These are phyloP conservation scores for Pseudoturritis turrita DNA, from an alignment of 345 rosid species.

Conservation along the genomic window DNA sequence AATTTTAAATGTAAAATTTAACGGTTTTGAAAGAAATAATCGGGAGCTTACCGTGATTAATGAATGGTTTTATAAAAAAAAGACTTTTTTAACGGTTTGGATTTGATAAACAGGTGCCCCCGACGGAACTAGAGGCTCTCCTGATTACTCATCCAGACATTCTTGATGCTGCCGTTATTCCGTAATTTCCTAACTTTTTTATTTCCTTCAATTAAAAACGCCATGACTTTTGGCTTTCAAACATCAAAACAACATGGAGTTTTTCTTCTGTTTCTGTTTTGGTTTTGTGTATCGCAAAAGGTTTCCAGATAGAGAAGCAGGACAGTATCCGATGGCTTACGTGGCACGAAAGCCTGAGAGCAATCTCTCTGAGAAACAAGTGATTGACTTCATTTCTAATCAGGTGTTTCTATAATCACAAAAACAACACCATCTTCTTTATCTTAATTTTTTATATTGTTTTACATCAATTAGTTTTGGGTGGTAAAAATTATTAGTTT, in stretches of 20 bases:
- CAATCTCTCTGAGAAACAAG: conserved; percentile 32
- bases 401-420: conserved; percentile 42
- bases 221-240: background rate
- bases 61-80: no score
- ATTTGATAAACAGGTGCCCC: conserved; percentile 54
- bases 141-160: conserved; percentile 58
- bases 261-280: background rate
- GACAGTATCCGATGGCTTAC: conserved; percentile 81
- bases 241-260: background rate
- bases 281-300: conserved; percentile 29
- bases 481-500: background rate
- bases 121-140: conserved; percentile 82
- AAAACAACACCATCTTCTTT: background rate
- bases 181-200: conserved; percentile 33
- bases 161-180: conserved; percentile 73
- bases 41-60: no score
- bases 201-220: background rate
- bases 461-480: background rate
- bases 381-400: conserved; percentile 58
- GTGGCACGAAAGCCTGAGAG: conserved; percentile 52
- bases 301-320: conserved; percentile 72
- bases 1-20: background rate
- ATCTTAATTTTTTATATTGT: no score
- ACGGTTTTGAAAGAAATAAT: no score
- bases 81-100: background rate